These are phyloP conservation scores for Ophiostoma fasciatum DNA, from an alignment of 2,329 filamentous ascomycete species.

Conservation along the genomic window DNA sequence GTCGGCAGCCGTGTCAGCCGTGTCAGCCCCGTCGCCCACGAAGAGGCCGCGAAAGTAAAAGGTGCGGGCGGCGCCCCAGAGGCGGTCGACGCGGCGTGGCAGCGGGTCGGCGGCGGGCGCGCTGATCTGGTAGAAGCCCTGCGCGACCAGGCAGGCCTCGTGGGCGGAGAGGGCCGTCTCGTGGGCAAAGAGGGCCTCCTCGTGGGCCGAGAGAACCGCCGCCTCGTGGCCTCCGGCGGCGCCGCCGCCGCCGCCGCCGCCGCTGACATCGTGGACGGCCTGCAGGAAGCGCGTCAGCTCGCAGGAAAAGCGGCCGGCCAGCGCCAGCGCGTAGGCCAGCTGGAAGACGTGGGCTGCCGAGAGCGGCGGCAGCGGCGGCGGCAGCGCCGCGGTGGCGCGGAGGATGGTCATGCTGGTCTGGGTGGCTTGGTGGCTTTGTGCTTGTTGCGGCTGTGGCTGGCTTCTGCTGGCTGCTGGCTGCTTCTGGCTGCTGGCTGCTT, in stretches of 20 bases:
- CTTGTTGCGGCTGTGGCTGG: too few species aligned
- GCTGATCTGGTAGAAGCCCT: neutral
- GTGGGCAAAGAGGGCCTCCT: too few species aligned
- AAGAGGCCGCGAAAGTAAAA: conserved; percentile 3
- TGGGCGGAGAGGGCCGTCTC: neutral
- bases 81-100: neutral
- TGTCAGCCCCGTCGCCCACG: conserved; percentile 2
- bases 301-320: conserved; percentile 1
- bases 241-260: too few species aligned
- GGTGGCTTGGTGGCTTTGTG: neutral
- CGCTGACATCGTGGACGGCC: neutral
- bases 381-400: too few species aligned
- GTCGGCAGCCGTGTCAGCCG: too few species aligned
- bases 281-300: conserved; percentile 1
- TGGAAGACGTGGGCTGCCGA: conserved; percentile 5
- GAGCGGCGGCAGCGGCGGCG: too few species aligned
- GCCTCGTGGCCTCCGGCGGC: too few species aligned
- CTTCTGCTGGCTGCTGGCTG: neutral
- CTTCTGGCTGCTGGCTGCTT: neutral
- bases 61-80: conserved; percentile 1
- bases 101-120: neutral
- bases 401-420: too few species aligned
- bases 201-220: too few species aligned
- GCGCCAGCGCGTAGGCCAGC: conserved; percentile 2
- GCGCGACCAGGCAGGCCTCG: neutral